Percentiles rank a stretch among this genome's conserved stretches.
Conservation (phyloP, 2,329 filamentous ascomycete genomes). For the Diaporthe eres region DNA sequence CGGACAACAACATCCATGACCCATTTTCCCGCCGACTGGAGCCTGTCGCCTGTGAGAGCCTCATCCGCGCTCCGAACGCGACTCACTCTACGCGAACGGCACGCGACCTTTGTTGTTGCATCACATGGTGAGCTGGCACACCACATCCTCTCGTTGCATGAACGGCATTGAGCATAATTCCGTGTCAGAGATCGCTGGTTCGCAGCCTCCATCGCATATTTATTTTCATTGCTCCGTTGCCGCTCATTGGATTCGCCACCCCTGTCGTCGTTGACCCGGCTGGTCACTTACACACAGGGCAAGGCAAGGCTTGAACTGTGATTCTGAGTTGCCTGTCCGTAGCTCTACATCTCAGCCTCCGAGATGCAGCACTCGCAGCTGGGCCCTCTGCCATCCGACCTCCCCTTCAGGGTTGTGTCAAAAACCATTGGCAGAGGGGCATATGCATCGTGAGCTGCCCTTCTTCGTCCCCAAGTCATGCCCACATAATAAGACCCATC, state of each 20-base stretch:
- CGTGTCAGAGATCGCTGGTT: neutral
- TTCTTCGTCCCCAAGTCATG: conserved; percentile 29
- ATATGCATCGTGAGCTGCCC: conserved; percentile 85
- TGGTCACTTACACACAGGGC: conserved; percentile 17
- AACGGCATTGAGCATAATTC: neutral
- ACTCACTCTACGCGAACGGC: conserved; percentile 40
- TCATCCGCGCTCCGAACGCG: conserved; percentile 29
- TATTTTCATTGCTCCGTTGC: conserved; percentile 18
- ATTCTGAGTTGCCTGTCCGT: conserved; percentile 30
- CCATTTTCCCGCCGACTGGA: conserved; percentile 25
- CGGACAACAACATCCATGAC: conserved; percentile 34
- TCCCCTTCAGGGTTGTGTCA: conserved; percentile 95
- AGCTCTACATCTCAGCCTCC: conserved; percentile 14
- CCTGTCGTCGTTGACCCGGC: conserved; percentile 15
- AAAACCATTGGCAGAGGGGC: conserved; percentile 97
- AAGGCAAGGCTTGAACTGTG: conserved; percentile 7
- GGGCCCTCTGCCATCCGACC: conserved; percentile 84
- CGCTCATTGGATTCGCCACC: conserved; percentile 12
- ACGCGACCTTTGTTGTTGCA: conserved; percentile 35
- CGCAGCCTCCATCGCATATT: conserved; percentile 25
- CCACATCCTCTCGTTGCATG: conserved; percentile 13
- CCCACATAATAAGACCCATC: conserved; percentile 38
- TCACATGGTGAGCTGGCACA: conserved; percentile 10
- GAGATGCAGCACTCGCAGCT: conserved; percentile 83
- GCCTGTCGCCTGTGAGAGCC: conserved; percentile 25